A percentile compares a stretch with the other conserved stretches of the same genome.
Conservation (phyloP, 2,329 filamentous ascomycete genomes). For the Neurospora crassa region DNA sequence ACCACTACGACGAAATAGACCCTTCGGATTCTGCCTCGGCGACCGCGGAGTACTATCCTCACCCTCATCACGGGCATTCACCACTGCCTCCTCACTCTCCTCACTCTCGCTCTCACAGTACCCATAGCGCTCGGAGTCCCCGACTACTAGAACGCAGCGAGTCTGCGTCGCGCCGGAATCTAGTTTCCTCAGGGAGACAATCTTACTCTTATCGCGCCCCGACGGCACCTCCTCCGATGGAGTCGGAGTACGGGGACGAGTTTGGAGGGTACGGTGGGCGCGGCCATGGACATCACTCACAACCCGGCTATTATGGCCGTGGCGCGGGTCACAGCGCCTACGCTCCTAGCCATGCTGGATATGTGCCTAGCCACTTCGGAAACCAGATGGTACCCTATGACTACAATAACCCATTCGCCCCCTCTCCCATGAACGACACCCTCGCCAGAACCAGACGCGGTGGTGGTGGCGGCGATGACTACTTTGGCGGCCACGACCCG, state of each 20-base stretch:
- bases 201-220: slow-evolving; percentile 23
- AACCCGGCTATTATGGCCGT: slow-evolving; percentile 11
- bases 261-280: not conserved
- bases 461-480: slow-evolving; percentile 27
- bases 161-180: slow-evolving; percentile 28
- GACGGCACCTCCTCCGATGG: slow-evolving; percentile 30
- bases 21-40: slow-evolving; percentile 51
- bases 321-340: slow-evolving; percentile 25
- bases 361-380: slow-evolving; percentile 28
- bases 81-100: not conserved
- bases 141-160: slow-evolving; percentile 24
- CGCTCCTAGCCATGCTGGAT: slow-evolving; percentile 38
- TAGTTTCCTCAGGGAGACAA: slow-evolving; percentile 26
- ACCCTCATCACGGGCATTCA: slow-evolving; percentile 8
- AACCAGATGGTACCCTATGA: slow-evolving; percentile 40
- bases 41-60: slow-evolving; percentile 25
- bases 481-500: slow-evolving; percentile 24
- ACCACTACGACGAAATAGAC: slow-evolving; percentile 40
- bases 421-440: slow-evolving; percentile 26
- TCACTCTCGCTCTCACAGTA: not conserved
- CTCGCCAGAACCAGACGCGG: not conserved
- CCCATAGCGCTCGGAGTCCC: slow-evolving; percentile 15
- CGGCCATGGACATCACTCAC: not conserved
- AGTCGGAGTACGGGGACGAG: not conserved
- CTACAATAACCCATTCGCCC: slow-evolving; percentile 33